A percentile compares a stretch with the other conserved stretches of the same genome.
Evolutionary conservation across 805 yeast species (phyloP).

Genomic region (Yamadazyma olivae): DNA sequence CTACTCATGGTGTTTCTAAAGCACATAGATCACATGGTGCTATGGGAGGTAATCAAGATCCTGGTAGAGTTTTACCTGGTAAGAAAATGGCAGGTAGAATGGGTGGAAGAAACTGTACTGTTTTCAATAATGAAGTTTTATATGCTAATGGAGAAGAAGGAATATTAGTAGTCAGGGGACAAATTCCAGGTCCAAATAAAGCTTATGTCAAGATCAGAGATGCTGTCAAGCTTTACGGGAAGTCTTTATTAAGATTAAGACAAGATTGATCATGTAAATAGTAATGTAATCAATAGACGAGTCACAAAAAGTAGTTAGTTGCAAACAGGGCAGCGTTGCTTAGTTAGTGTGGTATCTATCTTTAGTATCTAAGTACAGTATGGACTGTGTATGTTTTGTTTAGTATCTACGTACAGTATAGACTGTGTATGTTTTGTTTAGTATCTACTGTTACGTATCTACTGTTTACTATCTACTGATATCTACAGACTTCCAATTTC

Average conservation of each 20-base stretch:
- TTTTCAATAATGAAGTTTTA: slow-evolving; percentile 71
- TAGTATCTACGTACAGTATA: too few species aligned
- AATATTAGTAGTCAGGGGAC: slow-evolving; percentile 69
- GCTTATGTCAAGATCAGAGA: slow-evolving; percentile 73
- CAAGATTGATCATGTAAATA: slow-evolving; percentile 6
- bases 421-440: too few species aligned
- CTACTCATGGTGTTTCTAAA: slow-evolving; percentile 92
- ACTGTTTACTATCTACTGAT: too few species aligned
- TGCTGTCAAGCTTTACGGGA: slow-evolving; percentile 57
- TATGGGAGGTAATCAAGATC: slow-evolving; percentile 91
- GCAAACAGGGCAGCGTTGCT: too few species aligned
- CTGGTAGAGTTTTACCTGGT: slow-evolving; percentile 95
- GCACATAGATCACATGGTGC: slow-evolving; percentile 97
- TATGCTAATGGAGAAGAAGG: slow-evolving; percentile 81
- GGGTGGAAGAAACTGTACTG: slow-evolving; percentile 77
- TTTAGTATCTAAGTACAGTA: too few species aligned
- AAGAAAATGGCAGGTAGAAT: slow-evolving; percentile 98
- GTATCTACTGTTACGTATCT: too few species aligned
- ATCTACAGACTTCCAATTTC: too few species aligned
- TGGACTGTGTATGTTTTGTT: too few species aligned
- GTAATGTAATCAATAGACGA: not conserved
- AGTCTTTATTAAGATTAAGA: slow-evolving; percentile 22
- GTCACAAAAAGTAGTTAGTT: too few species aligned
- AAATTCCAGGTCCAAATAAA: slow-evolving; percentile 87
- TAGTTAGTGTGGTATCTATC: too few species aligned